Conservation (phyloP, 2,329 filamentous ascomycete species). For the Colletotrichum magnum region DNA sequence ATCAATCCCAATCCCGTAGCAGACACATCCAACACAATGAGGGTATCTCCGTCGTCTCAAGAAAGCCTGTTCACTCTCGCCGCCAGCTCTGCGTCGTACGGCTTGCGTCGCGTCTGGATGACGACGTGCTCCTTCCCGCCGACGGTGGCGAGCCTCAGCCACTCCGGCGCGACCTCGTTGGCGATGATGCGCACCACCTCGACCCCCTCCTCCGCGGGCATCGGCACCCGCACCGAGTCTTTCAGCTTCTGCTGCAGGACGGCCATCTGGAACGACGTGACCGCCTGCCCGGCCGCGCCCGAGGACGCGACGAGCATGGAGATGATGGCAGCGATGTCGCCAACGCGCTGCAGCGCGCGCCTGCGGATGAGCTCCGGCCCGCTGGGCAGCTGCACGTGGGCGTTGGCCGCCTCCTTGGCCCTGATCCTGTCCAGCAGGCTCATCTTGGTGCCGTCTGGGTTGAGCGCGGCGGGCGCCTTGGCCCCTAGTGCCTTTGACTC, state of each 20-base stretch:
- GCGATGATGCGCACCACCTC: conserved; percentile 67
- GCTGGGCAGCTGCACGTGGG: conserved; percentile 55
- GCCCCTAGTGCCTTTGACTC: conserved; percentile 53
- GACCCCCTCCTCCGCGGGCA: conserved; percentile 67
- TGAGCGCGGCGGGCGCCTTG: conserved; percentile 49
- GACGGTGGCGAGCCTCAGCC: conserved; percentile 67
- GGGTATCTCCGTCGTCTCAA: conserved; percentile 17
- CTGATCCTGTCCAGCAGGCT: conserved; percentile 83
- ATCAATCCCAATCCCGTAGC: neutral
- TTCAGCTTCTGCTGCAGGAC: conserved; percentile 75
- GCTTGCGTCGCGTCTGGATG: conserved; percentile 61
- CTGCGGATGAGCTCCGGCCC: conserved; percentile 72
- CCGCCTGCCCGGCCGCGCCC: conserved; percentile 64
- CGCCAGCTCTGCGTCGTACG: conserved; percentile 43
- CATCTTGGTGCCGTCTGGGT: conserved; percentile 67
- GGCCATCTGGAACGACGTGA: conserved; percentile 76
- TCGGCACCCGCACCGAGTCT: conserved; percentile 74
- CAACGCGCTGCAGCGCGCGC: conserved; percentile 75
- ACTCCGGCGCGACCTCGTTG: conserved; percentile 68
- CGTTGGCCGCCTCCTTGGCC: conserved; percentile 73
- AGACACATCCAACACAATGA: neutral
- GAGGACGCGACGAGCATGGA: conserved; percentile 72
- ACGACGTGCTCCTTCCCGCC: conserved; percentile 71
- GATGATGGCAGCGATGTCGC: conserved; percentile 78
- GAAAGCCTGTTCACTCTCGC: conserved; percentile 36